Base-by-base conservation (phyloP, 2,329 filamentous ascomycete species). In the Calonectria henricotiae region DNA sequence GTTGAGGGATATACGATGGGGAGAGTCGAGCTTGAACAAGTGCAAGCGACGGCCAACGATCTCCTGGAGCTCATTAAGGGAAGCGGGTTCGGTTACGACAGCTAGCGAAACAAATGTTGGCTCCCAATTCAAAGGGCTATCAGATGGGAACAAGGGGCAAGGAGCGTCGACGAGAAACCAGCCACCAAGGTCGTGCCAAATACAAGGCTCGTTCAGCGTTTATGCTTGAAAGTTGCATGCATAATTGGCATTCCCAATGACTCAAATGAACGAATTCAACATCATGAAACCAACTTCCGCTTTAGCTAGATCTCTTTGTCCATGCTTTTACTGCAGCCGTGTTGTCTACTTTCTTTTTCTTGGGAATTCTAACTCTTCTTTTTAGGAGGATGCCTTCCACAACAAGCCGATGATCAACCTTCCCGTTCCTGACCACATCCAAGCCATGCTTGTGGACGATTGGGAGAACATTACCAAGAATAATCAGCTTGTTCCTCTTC, bases 391-490 rank as follows among this genome's bases (percentile, higher is more conserved):
- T 71, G 86, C 89, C 5, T 99, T 98, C 80, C 90, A 95, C 79
- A 88, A 89, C 72, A 91, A 95, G 68, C 95, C 96, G 23, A 94
- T 94, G 20, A 92, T 99, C 78, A 94, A 94, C 77, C 89, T 99
- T 47, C 88, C 92, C 61, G 91, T 98, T 73, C 95, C 96, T 0
- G 96, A 98, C 79, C 90, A 93, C 74, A 88, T 99, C 74, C 98
- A 98, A 85, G 94, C 93, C 17, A 89, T 97, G 72, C 90, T 99
- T 3, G 96, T 99, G 25, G 96, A 99, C 80, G 96, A 99, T 82
- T 99, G 96, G 96, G 96, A 99, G 82, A 97, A 98, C 77, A 91
- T 99, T 71, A 99, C 96, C 67, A 98, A 98, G 85, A 96, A 97
- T 80, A 90, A 94, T 76, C 94, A 96, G 79, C 90, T 98, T 4